Evolutionary conservation across 139 green algal species (phyloP).

Genomic region (Chlorella sp.): DNA sequence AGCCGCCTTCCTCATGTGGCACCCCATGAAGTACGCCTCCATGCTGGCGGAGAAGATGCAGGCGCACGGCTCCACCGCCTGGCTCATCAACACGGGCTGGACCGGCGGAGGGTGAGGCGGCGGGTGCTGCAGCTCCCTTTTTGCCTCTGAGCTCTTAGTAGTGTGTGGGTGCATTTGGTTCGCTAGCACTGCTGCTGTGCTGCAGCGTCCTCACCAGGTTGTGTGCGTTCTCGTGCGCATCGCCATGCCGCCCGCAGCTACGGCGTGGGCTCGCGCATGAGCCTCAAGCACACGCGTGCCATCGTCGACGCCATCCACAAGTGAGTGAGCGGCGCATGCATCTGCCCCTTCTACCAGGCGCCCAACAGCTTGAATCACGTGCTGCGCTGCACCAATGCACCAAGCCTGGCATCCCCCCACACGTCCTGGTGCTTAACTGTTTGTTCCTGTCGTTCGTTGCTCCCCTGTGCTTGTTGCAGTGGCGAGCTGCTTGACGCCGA

Average conservation of each 20-base stretch:
- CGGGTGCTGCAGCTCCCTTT: too few relatives aligned
- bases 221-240: not conserved
- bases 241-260: slow-evolving; percentile 42
- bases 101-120: slow-evolving; percentile 28
- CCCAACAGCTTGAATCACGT: not conserved
- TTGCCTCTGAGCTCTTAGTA: not conserved
- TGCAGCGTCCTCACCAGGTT: not conserved
- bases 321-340: slow-evolving; percentile 53
- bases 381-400: not conserved
- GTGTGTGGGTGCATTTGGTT: not conserved
- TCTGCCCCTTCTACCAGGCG: slow-evolving; percentile 60
- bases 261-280: slow-evolving; percentile 83
- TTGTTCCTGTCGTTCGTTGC: not conserved
- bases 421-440: not conserved
- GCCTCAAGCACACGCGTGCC: slow-evolving; percentile 84
- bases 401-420: not conserved
- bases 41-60: slow-evolving; percentile 90
- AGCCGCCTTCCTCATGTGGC: slow-evolving; percentile 62
- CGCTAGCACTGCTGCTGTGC: not conserved
- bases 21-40: slow-evolving; percentile 81
- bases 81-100: slow-evolving; percentile 92
- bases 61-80: slow-evolving; percentile 69
- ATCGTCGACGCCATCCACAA: slow-evolving; percentile 96
- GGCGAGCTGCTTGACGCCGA: slow-evolving; percentile 65
- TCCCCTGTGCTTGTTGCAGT: not conserved